Evolutionary conservation across 164 flowering plant genomes (phyloP), one percentile per base, ranked within the genome.

Genomic region (Dillenia suffruticosa): DNA sequence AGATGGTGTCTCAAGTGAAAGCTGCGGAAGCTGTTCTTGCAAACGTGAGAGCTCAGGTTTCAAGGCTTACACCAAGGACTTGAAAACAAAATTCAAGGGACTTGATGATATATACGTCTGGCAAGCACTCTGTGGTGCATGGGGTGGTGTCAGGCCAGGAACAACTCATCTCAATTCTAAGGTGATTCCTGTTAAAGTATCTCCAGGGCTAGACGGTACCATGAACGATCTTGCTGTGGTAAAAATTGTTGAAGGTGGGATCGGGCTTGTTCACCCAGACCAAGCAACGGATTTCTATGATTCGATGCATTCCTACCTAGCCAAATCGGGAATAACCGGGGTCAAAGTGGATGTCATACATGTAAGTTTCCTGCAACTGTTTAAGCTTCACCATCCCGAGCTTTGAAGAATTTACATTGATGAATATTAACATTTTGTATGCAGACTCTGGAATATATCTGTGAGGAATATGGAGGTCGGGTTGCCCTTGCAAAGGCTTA

Each of bases 141-240:
- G 98, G 98, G 95, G 96, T 49, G 98, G 98, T 16, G 90, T 89
- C 11, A 79, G 86, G 76, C 92, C 97, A 0, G 84, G 82, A 8
- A 43, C 88, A 10, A 78, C 88, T 10, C 92, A 80, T 70, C 80
- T 89, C 44, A 63, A 79, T 46, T 51, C 87, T 0, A 82, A 75
- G 66, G 55, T 87, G 8, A 54, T 73, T 46, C 79, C 84, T 3
- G 68, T 77, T 63, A 78, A 73, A 13, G 40, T 80, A n/a, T 87
- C 94, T 12, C 85, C 84, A 0, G 87, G 94, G 12, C 83, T 89
- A 1, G 80, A 77, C 17, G 84, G 89, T 15, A 87, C 92, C 9
- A 89, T 92, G 97, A 17, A 49, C 1, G 97, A 89, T 70, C 84
- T 89, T 16, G 96, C 97, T 1, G 92, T 84, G 66, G 84, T 77